Conservation (phyloP, 345 rosid genomes). For the Theobroma cacao region DNA sequence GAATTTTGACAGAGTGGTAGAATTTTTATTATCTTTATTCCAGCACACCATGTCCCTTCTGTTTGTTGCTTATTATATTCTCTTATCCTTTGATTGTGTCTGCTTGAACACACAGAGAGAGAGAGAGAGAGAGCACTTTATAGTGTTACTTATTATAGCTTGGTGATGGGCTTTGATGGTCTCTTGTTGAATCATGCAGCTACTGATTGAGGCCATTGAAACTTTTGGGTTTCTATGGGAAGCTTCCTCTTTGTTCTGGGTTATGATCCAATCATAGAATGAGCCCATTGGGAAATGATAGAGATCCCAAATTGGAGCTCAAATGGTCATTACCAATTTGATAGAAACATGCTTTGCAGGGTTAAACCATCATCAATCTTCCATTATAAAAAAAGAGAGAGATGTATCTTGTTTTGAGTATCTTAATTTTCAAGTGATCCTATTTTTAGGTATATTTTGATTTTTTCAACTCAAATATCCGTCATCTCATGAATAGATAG, state of each 20-base stretch:
- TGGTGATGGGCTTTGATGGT: neutral
- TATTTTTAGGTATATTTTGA: too few species aligned
- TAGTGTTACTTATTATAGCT: neutral
- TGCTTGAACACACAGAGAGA: neutral
- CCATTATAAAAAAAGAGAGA: too few species aligned
- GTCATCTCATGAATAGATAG: too few species aligned
- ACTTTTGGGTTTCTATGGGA: neutral
- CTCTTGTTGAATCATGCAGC: neutral
- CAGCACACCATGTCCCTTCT: slow-evolving; percentile 2
- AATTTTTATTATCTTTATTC: neutral
- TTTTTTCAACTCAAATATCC: too few species aligned
- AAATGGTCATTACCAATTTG: neutral
- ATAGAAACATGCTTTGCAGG: neutral
- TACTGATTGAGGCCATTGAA: neutral
- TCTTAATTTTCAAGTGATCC: too few species aligned
- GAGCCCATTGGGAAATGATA: neutral
- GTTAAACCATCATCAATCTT: too few species aligned
- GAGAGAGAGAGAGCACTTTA: neutral
- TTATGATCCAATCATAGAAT: neutral
- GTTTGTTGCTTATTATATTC: neutral
- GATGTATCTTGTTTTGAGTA: too few species aligned
- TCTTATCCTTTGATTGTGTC: neutral
- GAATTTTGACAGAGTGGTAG: slow-evolving; percentile 1
- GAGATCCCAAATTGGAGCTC: neutral
- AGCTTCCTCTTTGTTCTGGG: neutral